Percentiles rank a stretch among this genome's conserved stretches.
phyloP scores from a whole-genome alignment of 164 flowering plant species.

The Liriodendron chinense region DNA sequence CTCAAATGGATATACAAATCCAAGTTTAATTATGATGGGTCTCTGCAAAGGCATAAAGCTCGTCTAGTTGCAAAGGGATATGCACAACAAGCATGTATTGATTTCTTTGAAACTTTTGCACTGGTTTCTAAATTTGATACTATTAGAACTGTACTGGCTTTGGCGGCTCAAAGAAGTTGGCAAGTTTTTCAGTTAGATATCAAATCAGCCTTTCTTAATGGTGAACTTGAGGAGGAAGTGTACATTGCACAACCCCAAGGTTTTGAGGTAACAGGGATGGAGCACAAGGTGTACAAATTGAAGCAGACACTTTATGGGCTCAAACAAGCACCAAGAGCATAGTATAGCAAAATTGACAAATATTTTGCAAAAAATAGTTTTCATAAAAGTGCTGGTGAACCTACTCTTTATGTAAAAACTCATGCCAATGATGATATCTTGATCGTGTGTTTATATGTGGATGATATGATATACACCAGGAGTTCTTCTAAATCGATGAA shows the following conservation, averaged over 20 bases:
- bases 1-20: background rate
- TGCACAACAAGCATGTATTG: background rate
- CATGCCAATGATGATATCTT: background rate
- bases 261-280: constrained; percentile 16
- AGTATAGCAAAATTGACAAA: constrained; percentile 16
- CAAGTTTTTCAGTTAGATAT: background rate
- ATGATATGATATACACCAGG: constrained; percentile 14
- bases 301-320: constrained; percentile 21
- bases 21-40: background rate
- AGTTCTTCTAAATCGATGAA: constrained; percentile 9
- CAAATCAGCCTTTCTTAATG: constrained; percentile 7
- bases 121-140: background rate
- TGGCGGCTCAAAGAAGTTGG: background rate
- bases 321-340: constrained; percentile 24
- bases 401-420: constrained; percentile 15
- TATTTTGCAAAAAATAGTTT: constrained; percentile 14
- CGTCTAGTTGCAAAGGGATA: background rate
- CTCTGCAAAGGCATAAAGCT: background rate
- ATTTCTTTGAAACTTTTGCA: background rate
- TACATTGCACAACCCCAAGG: constrained; percentile 25
- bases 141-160: background rate
- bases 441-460: constrained; percentile 18
- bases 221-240: constrained; percentile 18
- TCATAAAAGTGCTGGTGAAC: constrained; percentile 13
- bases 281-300: constrained; percentile 17